Evolutionary conservation across 116 monocot species (phyloP), one percentile per base, ranked within the genome.

Genomic region (Cymodocea nodosa): DNA sequence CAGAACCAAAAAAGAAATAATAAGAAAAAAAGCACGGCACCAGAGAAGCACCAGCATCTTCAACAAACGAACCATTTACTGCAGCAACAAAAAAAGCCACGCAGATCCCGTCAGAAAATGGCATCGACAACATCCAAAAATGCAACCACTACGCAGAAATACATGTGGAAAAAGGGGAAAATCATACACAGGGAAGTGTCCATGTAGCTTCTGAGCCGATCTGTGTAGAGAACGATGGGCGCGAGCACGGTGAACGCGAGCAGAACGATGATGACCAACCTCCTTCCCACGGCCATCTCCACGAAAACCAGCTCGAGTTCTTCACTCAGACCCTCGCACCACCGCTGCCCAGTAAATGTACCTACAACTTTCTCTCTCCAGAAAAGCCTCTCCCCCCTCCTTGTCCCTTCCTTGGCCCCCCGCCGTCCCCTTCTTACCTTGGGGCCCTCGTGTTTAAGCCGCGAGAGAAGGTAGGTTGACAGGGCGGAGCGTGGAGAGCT

Each of bases 141-240:
- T 16, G 19, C 22, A 34, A 22, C 48, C 17, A 13, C 39, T 40
- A 37, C 12, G 23, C 44, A 12, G 44, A 44, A 44, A 44, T 39
- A 10, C 44, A 58, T 68, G 25, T 17, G 11, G 66, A 77, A 63
- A n/a, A 30, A 30, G 30, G 30, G 30, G 30, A 30, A 30, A 30
- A 30, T 30, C 74, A 74, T 65, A 84, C 89, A 52, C 51, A 62
- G 23, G 30, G 81, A 71, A 60, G 49, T 51, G 49, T 48, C 72
- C 35, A 72, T 70, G 71, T 71, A 76, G 51, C 56, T 17, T 44
- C 79, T 51, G 51, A 88, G 74, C 24, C 68, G 68, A 57, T 80
- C 77, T 36, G 82, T 82, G 82, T 82, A 89, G 34, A 89, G 76
- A 54, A 80, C 71, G 58, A 89, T 72, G 22, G 89, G 89, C 6